These are phyloP conservation scores for Rhynchospora pubera DNA, from an alignment of 176 grass and related monocot genomes.

Conservation along the genomic window DNA sequence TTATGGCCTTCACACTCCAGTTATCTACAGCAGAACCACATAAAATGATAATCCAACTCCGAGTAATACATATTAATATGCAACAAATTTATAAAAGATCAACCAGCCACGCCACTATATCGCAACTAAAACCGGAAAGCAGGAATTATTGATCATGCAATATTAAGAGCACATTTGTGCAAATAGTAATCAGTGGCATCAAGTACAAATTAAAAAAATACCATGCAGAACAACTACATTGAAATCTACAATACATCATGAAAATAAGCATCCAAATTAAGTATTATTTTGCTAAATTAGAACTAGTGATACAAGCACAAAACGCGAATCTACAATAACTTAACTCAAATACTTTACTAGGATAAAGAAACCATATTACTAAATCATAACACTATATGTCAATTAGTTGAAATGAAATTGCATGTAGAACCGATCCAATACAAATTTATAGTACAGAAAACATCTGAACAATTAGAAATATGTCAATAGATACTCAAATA, in stretches of 20 bases:
- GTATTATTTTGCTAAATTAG: not conserved
- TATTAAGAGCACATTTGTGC: too few species aligned
- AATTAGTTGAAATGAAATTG: not conserved
- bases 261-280: not conserved
- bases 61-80: not conserved
- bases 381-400: not conserved
- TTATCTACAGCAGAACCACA: constrained; percentile 40
- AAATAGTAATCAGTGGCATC: too few species aligned
- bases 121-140: not conserved
- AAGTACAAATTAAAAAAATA: not conserved
- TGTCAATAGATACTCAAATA: not conserved
- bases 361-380: not conserved
- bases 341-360: not conserved
- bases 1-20: constrained; percentile 89
- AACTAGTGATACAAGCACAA: not conserved
- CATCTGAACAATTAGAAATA: not conserved
- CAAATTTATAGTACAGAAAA: not conserved
- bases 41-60: not conserved
- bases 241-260: not conserved
- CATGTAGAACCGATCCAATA: not conserved
- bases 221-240: not conserved
- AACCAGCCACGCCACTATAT: not conserved
- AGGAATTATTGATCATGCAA: not conserved
- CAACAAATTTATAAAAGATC: not conserved
- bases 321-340: not conserved